phyloP scores from a whole-genome alignment of 108 stramenopile genomes.

The Chaetoceros muelleri region DNA sequence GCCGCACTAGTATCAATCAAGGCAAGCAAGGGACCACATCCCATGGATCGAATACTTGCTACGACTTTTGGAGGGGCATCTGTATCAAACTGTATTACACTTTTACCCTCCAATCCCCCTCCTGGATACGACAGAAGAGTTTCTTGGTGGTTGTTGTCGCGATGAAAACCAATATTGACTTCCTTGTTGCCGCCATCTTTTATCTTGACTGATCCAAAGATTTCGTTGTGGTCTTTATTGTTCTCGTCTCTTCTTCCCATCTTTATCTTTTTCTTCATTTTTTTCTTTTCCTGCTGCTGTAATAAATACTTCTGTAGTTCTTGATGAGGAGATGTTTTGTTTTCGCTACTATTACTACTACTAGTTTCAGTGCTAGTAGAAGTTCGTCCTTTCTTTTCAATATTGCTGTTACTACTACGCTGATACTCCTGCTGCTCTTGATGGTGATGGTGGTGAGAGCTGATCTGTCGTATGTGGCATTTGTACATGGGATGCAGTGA shows the following conservation, averaged over 20 bases:
- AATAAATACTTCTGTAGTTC: no score
- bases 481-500: no score
- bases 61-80: slow-evolving; percentile 17
- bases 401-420: no score
- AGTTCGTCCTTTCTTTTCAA: no score
- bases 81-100: slow-evolving; percentile 12
- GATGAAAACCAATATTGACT: neutral
- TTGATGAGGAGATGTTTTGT: no score
- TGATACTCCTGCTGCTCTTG: no score
- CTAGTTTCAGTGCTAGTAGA: no score
- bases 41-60: slow-evolving; percentile 13
- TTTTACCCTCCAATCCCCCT: slow-evolving; percentile 9
- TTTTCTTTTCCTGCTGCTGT: slow-evolving; percentile 1
- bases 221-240: neutral
- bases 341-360: no score
- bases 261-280: neutral
- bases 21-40: slow-evolving; percentile 22
- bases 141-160: neutral
- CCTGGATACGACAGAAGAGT: slow-evolving; percentile 6
- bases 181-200: neutral
- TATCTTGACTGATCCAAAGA: neutral
- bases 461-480: no score
- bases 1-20: slow-evolving; percentile 3
- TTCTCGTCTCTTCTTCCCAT: neutral
- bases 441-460: no score